phyloP scores from a whole-genome alignment of 345 rosid species.

The Carallia pectinifolia region DNA sequence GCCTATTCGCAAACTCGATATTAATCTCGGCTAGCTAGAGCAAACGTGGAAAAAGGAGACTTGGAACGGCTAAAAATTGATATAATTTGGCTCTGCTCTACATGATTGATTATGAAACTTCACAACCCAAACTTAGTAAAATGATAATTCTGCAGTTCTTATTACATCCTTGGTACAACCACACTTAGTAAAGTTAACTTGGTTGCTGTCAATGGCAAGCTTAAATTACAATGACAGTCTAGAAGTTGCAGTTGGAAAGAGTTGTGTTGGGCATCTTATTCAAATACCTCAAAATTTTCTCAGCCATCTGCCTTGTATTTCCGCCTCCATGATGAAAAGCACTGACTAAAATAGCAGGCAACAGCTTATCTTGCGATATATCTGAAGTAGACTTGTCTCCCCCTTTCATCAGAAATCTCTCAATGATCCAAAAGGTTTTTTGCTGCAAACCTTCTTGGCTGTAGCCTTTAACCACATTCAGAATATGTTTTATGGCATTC shows the following conservation, averaged over 20 bases:
- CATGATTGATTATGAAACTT: not conserved
- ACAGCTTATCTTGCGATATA: slow-evolving; percentile 67
- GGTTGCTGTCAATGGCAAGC: not conserved
- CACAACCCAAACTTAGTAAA: not conserved
- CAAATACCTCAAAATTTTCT: slow-evolving; percentile 67
- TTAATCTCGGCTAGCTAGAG: no score
- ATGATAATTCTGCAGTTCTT: not conserved
- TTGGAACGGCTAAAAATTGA: not conserved
- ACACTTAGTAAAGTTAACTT: not conserved
- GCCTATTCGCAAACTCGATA: no score
- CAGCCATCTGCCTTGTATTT: slow-evolving; percentile 77
- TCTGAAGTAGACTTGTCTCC: slow-evolving; percentile 49
- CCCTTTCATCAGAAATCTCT: slow-evolving; percentile 68
- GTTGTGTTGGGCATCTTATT: slow-evolving; percentile 55
- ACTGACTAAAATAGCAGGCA: slow-evolving; percentile 62
- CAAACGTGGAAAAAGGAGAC: no score
- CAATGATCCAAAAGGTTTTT: slow-evolving; percentile 84
- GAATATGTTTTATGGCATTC: slow-evolving; percentile 49
- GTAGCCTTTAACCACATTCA: slow-evolving; percentile 68
- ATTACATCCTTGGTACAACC: not conserved
- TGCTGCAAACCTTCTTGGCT: slow-evolving; percentile 62
- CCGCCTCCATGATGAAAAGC: slow-evolving; percentile 80
- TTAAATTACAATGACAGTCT: not conserved
- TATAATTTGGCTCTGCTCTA: no score
- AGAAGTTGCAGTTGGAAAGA: slow-evolving; percentile 34